A percentile compares a stretch with the other conserved stretches of the same genome.
These are phyloP conservation scores for Mayamaea pseudoterrestris DNA, from an alignment of 108 stramenopile genomes.

Conservation along the genomic window DNA sequence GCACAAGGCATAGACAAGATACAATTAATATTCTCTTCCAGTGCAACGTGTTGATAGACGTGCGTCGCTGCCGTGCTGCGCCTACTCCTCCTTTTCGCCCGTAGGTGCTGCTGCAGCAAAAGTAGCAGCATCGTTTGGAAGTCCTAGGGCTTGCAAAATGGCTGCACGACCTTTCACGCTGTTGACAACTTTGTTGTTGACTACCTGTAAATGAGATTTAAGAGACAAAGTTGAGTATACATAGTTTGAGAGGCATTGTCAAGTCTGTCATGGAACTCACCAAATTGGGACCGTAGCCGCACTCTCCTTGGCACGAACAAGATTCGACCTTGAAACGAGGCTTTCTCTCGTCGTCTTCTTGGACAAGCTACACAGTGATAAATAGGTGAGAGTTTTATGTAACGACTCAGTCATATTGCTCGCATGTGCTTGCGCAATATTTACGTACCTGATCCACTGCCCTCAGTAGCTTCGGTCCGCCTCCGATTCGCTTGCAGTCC, in stretches of 20 bases:
- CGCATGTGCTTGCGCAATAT: too few species aligned
- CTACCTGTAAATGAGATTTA: too few species aligned
- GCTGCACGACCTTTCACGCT: slow-evolving; percentile 10
- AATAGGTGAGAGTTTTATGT: too few species aligned
- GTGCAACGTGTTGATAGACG: too few species aligned
- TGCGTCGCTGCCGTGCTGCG: too few species aligned
- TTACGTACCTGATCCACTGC: slow-evolving; percentile 4
- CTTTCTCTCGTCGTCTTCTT: slow-evolving; percentile 8
- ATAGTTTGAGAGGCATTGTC: too few species aligned
- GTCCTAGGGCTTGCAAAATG: slow-evolving; percentile 11
- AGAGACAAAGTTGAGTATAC: too few species aligned
- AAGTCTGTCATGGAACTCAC: too few species aligned
- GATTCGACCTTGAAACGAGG: background rate
- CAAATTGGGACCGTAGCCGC: slow-evolving; percentile 19
- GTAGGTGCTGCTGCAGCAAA: too few species aligned
- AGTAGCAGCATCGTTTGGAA: slow-evolving; percentile 2
- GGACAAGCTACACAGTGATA: too few species aligned
- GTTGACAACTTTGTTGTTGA: slow-evolving; percentile 18
- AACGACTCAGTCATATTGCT: too few species aligned
- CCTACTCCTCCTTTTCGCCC: too few species aligned
- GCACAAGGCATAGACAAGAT: background rate
- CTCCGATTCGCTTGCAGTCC: slow-evolving; percentile 17
- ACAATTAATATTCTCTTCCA: background rate
- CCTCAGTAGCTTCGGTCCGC: slow-evolving; percentile 10
- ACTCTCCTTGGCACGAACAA: slow-evolving; percentile 24